A percentile compares a stretch with the other conserved stretches of the same genome.
Evolutionary conservation across 192 early-diverging fungal species (phyloP).

Genomic region (Linderina pennispora): DNA sequence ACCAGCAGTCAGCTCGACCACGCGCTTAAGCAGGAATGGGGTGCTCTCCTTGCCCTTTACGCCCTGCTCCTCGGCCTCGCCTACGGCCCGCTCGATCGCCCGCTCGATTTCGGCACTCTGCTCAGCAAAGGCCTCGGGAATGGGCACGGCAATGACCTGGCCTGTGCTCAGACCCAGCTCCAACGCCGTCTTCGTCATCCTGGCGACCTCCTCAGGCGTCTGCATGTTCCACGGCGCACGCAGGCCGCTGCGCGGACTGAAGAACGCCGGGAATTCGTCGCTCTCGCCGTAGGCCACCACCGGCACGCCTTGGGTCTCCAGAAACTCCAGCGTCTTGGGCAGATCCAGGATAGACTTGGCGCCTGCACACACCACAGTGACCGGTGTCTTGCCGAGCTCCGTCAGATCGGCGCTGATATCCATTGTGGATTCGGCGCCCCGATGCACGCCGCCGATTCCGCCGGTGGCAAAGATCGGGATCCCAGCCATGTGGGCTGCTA

Average conservation of each 20-base stretch:
- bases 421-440: constrained; percentile 70
- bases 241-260: constrained; percentile 64
- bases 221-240: constrained; percentile 39
- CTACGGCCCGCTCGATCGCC: constrained; percentile 65
- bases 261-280: constrained; percentile 86
- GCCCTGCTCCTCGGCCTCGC: constrained; percentile 57
- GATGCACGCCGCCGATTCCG: constrained; percentile 94
- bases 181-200: constrained; percentile 48
- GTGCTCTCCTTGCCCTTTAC: constrained; percentile 86
- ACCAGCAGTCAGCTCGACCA: constrained; percentile 79
- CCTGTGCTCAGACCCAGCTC: constrained; percentile 68
- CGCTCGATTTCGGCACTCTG: constrained; percentile 56
- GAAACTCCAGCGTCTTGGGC: constrained; percentile 80
- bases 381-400: constrained; percentile 85
- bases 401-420: constrained; percentile 92
- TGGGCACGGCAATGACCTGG: constrained; percentile 84
- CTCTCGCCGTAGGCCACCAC: constrained; percentile 70
- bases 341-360: constrained; percentile 97
- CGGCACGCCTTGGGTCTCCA: constrained; percentile 92
- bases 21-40: constrained; percentile 85
- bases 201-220: constrained; percentile 38
- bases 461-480: constrained; percentile 94
- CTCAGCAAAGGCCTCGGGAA: constrained; percentile 62
- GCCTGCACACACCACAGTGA: constrained; percentile 94
- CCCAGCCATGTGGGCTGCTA: constrained; percentile 78